Evolutionary conservation across 2,329 filamentous ascomycete genomes (phyloP).

Genomic region (Ascosphaera apis): DNA sequence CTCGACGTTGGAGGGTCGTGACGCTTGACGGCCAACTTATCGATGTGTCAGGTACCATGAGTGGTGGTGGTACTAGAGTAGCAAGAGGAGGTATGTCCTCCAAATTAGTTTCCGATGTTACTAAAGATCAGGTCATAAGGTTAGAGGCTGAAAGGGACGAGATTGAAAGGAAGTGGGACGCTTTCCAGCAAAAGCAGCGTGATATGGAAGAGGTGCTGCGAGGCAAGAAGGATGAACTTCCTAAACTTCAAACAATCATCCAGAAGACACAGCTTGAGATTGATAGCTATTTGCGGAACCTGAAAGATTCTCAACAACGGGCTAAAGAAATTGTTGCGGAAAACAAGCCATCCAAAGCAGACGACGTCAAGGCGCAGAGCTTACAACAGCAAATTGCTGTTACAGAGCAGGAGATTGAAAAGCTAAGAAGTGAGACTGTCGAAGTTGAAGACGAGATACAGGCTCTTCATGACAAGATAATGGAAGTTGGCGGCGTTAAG

Average conservation of each 20-base stretch:
- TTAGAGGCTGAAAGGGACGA: conserved; percentile 70
- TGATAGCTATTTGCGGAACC: conserved; percentile 64
- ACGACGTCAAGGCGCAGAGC: conserved; percentile 47
- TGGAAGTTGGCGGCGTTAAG: conserved; percentile 90
- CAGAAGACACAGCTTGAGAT: conserved; percentile 80
- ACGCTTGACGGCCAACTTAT: conserved; percentile 89
- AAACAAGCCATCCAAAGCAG: conserved; percentile 56
- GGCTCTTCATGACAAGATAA: conserved; percentile 81
- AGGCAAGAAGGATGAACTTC: conserved; percentile 54
- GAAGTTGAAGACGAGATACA: conserved; percentile 88
- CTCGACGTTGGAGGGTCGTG: conserved; percentile 83
- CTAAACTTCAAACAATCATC: conserved; percentile 66
- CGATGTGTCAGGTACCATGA: conserved; percentile 97
- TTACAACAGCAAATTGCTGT: conserved; percentile 58
- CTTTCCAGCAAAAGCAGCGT: conserved; percentile 65
- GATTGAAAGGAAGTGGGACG: conserved; percentile 59
- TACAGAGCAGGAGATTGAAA: conserved; percentile 55
- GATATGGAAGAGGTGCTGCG: conserved; percentile 53
- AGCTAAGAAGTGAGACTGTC: conserved; percentile 62
- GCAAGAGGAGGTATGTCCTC: conserved; percentile 93
- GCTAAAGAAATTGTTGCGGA: conserved; percentile 66
- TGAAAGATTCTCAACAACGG: conserved; percentile 61
- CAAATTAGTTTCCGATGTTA: conserved; percentile 68
- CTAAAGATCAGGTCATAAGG: conserved; percentile 69
- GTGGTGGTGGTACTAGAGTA: conserved; percentile 75